phyloP scores from a whole-genome alignment of 2,329 filamentous ascomycete genomes.

The Aspergillus transmontanensis region DNA sequence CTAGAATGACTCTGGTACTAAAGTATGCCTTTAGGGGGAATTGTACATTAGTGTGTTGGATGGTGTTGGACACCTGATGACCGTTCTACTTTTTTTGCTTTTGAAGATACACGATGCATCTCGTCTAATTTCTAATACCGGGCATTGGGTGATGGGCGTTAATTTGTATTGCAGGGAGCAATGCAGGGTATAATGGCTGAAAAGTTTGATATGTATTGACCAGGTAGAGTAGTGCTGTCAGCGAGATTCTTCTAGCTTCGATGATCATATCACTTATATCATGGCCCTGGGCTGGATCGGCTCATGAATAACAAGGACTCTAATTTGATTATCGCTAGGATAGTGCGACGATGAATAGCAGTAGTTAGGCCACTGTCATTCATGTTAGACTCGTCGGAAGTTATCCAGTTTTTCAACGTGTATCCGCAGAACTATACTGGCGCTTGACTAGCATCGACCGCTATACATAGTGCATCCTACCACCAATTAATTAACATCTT shows the following conservation, averaged over 20 bases:
- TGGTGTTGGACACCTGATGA: not conserved
- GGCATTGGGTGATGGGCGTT: not conserved
- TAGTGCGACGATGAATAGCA: not conserved
- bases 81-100: not conserved
- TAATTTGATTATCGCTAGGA: not conserved
- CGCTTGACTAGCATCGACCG: not conserved
- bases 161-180: not conserved
- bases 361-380: not conserved
- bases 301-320: not conserved
- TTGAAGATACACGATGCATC: not conserved
- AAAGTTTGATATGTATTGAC: not conserved
- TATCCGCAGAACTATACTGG: too few relatives aligned
- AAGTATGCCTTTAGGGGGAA: not conserved
- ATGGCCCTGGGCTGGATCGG: not conserved
- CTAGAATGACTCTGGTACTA: not conserved
- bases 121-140: not conserved
- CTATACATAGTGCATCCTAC: not conserved
- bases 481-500: not conserved
- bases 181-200: not conserved
- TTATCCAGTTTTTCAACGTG: not conserved
- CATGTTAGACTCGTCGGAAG: not conserved
- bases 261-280: not conserved
- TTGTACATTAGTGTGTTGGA: constrained; percentile 1
- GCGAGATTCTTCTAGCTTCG: not conserved
- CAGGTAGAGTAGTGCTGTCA: not conserved